phyloP scores from a whole-genome alignment of 1,284 basidiomycete species.

The Pascua sp. region DNA sequence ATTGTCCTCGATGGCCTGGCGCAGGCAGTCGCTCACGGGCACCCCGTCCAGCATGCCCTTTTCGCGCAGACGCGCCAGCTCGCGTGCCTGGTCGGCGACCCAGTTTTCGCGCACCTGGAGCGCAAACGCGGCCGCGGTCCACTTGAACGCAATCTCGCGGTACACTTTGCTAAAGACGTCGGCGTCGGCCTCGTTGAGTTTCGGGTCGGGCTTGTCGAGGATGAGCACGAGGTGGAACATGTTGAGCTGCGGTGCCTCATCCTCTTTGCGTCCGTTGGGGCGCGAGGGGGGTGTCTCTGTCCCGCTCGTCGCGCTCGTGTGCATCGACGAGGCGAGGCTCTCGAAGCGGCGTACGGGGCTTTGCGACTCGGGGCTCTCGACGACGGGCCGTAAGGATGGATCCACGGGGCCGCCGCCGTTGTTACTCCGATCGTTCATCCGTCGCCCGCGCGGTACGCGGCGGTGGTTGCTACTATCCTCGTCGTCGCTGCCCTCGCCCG shows the following conservation, averaged over 20 bases:
- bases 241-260: conserved; percentile 58
- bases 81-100: conserved; percentile 71
- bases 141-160: conserved; percentile 77
- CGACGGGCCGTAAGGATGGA: too few relatives aligned
- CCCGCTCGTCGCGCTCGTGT: background rate
- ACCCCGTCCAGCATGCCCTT: conserved; percentile 45
- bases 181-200: conserved; percentile 58
- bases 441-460: conserved; percentile 9
- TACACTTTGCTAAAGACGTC: conserved; percentile 64
- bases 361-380: too few relatives aligned
- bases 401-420: background rate
- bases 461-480: conserved; percentile 11
- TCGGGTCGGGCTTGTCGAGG: conserved; percentile 80
- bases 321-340: too few relatives aligned
- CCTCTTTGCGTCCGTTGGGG: conserved; percentile 4
- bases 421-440: conserved; percentile 7
- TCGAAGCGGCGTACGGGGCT: too few relatives aligned
- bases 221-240: conserved; percentile 86
- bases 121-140: conserved; percentile 82
- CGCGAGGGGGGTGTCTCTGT: background rate
- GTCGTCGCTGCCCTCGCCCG: conserved; percentile 21
- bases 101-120: conserved; percentile 79
- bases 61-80: conserved; percentile 66
- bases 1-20: conserved; percentile 55
- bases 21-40: conserved; percentile 33